Evolutionary conservation across 495 filamentous ascomycete genomes (phyloP).

Genomic region (Trichodelitschia bisporula): DNA sequence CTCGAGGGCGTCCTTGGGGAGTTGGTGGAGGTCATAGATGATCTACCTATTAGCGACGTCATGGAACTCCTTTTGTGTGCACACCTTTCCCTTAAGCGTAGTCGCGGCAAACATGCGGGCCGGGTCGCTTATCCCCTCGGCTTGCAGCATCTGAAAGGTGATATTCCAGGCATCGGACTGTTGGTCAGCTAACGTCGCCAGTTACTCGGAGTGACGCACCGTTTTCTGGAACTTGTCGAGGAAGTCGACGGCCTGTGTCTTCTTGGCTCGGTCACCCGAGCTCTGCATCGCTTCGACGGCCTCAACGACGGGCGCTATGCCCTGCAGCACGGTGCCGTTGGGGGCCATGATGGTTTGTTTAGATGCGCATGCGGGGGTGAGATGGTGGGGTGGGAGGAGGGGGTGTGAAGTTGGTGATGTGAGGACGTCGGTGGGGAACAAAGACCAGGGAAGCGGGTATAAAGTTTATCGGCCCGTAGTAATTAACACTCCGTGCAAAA

Average conservation of each 20-base stretch:
- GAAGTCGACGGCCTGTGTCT: slow-evolving; percentile 71
- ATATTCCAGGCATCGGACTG: slow-evolving; percentile 77
- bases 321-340: slow-evolving; percentile 32
- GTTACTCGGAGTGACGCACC: slow-evolving; percentile 38
- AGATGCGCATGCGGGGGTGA: too few relatives aligned
- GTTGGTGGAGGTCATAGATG: slow-evolving; percentile 62
- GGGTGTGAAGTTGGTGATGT: too few relatives aligned
- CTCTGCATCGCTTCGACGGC: slow-evolving; percentile 72
- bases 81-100: slow-evolving; percentile 92
- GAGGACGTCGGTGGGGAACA: too few relatives aligned
- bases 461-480: too few relatives aligned
- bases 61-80: slow-evolving; percentile 4
- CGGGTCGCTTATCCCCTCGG: slow-evolving; percentile 42
- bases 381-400: too few relatives aligned
- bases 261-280: slow-evolving; percentile 53
- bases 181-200: slow-evolving; percentile 3
- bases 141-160: slow-evolving; percentile 65
- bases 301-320: slow-evolving; percentile 62
- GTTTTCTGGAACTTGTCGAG: slow-evolving; percentile 96
- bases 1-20: slow-evolving; percentile 47
- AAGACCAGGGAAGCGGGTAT: too few relatives aligned
- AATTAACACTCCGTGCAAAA: too few relatives aligned
- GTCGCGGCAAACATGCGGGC: slow-evolving; percentile 90
- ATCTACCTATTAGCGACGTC: slow-evolving; percentile 26
- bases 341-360: slow-evolving; percentile 48